These are phyloP conservation scores for Orychophragmus violaceus DNA, from an alignment of 345 rosid genomes.

Conservation along the genomic window DNA sequence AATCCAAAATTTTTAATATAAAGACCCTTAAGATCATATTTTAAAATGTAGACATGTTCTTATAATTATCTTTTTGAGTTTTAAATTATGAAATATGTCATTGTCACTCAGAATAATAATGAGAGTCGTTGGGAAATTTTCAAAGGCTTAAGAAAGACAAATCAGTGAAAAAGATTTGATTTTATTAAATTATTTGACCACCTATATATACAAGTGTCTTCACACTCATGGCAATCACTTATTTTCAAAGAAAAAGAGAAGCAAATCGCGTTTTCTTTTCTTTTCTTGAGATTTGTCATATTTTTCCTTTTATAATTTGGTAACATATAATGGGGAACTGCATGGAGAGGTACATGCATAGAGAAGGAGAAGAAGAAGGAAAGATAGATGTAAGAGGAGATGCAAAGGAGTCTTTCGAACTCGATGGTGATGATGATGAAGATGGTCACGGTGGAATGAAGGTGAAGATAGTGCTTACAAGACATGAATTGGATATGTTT, in stretches of 20 bases:
- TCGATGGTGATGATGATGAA: conserved; percentile 2
- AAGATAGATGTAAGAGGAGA: background rate
- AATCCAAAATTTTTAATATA: too few relatives aligned
- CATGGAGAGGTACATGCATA: conserved; percentile 12
- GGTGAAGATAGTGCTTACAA: conserved; percentile 72
- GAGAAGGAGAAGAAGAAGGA: conserved; percentile 11
- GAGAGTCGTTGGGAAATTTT: conserved; percentile 29
- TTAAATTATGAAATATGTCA: conserved; percentile 5
- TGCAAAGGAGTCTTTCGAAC: conserved; percentile 5
- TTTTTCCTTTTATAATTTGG: background rate
- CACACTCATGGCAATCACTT: background rate
- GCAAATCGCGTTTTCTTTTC: background rate
- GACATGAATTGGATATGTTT: conserved; percentile 63
- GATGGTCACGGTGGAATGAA: conserved; percentile 37
- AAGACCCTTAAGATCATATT: too few relatives aligned
- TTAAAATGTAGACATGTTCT: background rate
- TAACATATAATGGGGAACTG: conserved; percentile 30
- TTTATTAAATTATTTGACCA: background rate
- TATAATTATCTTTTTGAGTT: background rate
- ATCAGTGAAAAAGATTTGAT: background rate
- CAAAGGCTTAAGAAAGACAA: conserved; percentile 11
- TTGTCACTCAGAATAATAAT: conserved; percentile 14
- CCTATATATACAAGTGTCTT: background rate
- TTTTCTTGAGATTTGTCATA: background rate
- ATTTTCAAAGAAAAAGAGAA: conserved; percentile 2